Base-by-base conservation (phyloP, 768 basidiomycete species). In the Kwoniella pini region DNA sequence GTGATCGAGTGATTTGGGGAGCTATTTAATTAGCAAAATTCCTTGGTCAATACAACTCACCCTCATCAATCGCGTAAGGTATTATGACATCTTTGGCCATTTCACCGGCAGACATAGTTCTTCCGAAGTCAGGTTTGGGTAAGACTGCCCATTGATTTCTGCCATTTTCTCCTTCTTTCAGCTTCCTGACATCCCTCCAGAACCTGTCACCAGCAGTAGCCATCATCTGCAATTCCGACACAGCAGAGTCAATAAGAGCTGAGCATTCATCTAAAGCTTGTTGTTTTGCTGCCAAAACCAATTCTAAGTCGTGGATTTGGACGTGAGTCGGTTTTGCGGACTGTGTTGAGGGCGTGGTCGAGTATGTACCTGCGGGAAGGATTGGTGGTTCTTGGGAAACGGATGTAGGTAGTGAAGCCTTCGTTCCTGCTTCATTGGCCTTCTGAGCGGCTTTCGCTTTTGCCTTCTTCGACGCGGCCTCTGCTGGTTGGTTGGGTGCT, bases 31-130 rank as follows among this genome's bases (percentile, higher is more conserved):
- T 54, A 49, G 33, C 33, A 7, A 7, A 7, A 36, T 36, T 36
- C 33, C 33, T 36, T 36, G 33, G 15, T 36, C 15, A 36, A 36
- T n/a, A n/a, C n/a, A 13, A 64, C 70, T 55, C 38, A 75, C 73
- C 70, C 48, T 75, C 74, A 46, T 75, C 74, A 3, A 69, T 22
- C 1, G 74, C 71, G 51, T 75, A 75, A 12, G 74, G 74, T 13
- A 75, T 71, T 31, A 72, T 60, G 24, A 75, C n/a, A 54, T 75
- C 74, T 54, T 64, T 72, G 4, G 74, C 71, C 45, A 59, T 62
- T 46, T 69, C 69, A 0, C 65, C 67, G 10, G 42, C 61, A 3
- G 49, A 52, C 63, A 65, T 63, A 11, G 38, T 58, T 57, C 62
- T 51, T 11, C 61, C 71, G 57, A 75, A 75, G 36, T 71, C 74